Evolutionary conservation across 2,329 filamentous ascomycete species (phyloP), one percentile per base, ranked within the genome.

Genomic region (Nothomitra cinnamomea): DNA sequence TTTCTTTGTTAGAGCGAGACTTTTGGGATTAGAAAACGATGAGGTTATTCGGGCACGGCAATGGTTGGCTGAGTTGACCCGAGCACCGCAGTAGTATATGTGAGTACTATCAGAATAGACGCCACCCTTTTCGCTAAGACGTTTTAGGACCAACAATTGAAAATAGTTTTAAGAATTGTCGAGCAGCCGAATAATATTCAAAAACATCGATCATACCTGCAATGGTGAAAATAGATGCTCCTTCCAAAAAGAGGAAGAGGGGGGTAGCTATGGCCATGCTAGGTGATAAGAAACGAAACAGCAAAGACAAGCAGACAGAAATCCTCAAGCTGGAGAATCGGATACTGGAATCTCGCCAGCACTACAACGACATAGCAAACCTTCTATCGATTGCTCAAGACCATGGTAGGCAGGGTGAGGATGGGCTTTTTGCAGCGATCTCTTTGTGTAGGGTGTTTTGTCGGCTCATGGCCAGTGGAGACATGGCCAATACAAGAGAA

Each of bases 341-440:
- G 55, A 88, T 96, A 54, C 69, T 88, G 57, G 82, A 92, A 66
- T 94, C 88, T 51, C 85, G 81, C 63, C 87, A 88, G 66, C 79
- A 95, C 68, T 94, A 94, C 74, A 94, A 95, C 72, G 87, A 94
- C 64, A 90, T 96, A 62, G 76, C 79, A 6, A 78, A 76, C 10
- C 70, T 96, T 38, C 72, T 94, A 47, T 74, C 75, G 42, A 75
- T 80, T 61, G 68, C 79, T 38, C 65, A 76, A 61, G 70, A 69
- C 36, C 69, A 70, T 25, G 66, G 74, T 2, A 65, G 71, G 19
- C 71, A 76, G 17, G 66, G 71, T 1, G 76, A 82, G 43, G 72
- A 78, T 2, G 73, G 78, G 10, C 71, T 86, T 48, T 70, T 85
- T 35, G 85, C 88, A 0, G 79, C 83, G 0, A 82, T 95, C 19